Evolutionary conservation across 2,329 filamentous ascomycete species (phyloP), one percentile per base, ranked within the genome.

Genomic region (Neofusicoccum kwambonambiense): DNA sequence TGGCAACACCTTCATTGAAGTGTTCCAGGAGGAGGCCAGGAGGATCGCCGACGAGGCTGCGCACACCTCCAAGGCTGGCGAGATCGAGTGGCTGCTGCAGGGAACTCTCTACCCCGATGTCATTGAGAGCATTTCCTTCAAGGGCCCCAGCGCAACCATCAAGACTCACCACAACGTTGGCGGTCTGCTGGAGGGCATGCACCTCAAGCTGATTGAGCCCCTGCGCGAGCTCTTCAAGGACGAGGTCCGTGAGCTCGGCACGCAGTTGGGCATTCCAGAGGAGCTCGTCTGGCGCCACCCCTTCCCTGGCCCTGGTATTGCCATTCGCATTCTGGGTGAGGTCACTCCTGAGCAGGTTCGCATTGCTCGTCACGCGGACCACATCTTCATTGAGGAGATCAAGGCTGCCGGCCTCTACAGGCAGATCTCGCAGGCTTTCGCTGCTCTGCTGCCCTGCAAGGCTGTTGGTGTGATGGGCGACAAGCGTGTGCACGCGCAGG

Each of bases 81-180:
- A 90, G 71, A 90, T 97, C 44, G 87, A 92, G 71, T 97, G 87
- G 84, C 90, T 97, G 73, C 83, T 97, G 9, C 93, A 97, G 79
- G 92, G 93, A 17, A 95, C 91, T 8, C 83, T 95, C 27, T 94
- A 92, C 77, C 90, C 89, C 1, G 90, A 90, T 74, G 86, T 89
- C 65, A 90, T 90, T 69, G 88, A 90, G 70, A 87, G 84, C 68
- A 87, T 91, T 67, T 89, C 87, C 31, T 91, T 90, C 83, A 90
- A 90, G 74, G 89, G 89, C 0, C 89, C 89, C 13, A 87, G 83
- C 42, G 84, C 84, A 31, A 91, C 89, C 12, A 91, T 91, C 79
- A 91, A 91, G 76, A 91, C 88, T 12, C 89, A 90, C 77, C 88
- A 89, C 81, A 88, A 91, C 70, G 89, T 91, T 37, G 90, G 90